Evolutionary conservation across 208 protist species (phyloP), one percentile per base, ranked within the genome.

Genomic region (Acanthamoeba sp.): DNA sequence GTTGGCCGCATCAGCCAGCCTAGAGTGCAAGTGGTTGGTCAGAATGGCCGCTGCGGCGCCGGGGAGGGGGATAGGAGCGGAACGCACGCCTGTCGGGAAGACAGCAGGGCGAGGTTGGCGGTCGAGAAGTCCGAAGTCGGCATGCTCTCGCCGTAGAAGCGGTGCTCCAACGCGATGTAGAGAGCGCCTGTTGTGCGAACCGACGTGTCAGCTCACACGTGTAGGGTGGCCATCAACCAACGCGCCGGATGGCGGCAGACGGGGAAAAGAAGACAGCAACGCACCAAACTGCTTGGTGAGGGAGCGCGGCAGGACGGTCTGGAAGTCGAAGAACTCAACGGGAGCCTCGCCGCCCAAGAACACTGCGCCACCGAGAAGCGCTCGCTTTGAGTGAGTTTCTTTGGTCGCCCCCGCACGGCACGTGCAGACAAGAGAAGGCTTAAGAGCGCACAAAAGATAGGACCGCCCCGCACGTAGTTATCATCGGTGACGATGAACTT

Each of bases 141-240:
- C 20, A 94, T 66, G 48, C 85, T 95, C 5, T 32, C 59, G 52
- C 96, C 96, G 57, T 97, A 97, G 50, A 95, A 97, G n/a, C 96
- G 89, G 71, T 97, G 96, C 93, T 97, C 96, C 34, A 97, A 38
- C 14, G 95, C 34, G 3, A 97, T 71, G 12, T 96, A 88, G 16
- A 97, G 52, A 1, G 95, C 95, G 14, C 90, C 94, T 91, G 18
- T 16, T 20, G 16, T 2, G 10, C 55, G 22, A 4, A 71, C 64
- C 29, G n/a, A 71, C 24, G 57, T 64, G 52, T 64, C 24, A 64
- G 27, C 57, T 4, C 57, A 64, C 57, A 22, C 9, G n/a, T 69
- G 59, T 22, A 27, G n/a, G 6, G 59, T 22, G n/a, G n/a, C n/a
- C n/a, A n/a, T n/a, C n/a, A n/a, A n/a, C n/a, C n/a, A n/a, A n/a